These are phyloP conservation scores for Phialophora macrospora DNA, from an alignment of 2,329 filamentous ascomycete species.

Conservation along the genomic window DNA sequence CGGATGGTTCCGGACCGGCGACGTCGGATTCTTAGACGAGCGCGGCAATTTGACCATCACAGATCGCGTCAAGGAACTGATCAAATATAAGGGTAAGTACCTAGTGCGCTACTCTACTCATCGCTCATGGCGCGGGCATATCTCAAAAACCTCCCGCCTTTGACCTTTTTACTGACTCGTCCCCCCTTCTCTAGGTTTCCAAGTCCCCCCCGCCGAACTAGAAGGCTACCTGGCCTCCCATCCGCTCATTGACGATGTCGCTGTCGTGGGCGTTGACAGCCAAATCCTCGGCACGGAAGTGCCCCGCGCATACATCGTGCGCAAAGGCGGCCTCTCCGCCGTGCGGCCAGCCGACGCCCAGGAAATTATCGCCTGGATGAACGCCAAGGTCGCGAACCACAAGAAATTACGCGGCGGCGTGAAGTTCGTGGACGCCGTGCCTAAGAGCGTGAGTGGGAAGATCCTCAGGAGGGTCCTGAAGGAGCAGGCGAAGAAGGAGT, in stretches of 20 bases:
- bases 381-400: conserved; percentile 42
- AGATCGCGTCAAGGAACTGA: conserved; percentile 72
- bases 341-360: conserved; percentile 61
- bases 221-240: conserved; percentile 53
- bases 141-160: neutral
- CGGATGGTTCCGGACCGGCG: conserved; percentile 89
- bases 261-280: conserved; percentile 51
- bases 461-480: conserved; percentile 46
- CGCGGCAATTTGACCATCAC: conserved; percentile 86
- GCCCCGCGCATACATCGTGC: conserved; percentile 51
- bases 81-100: conserved; percentile 52
- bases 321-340: conserved; percentile 40
- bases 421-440: conserved; percentile 46
- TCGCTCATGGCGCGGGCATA: no score
- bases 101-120: neutral
- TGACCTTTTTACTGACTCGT: neutral
- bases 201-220: conserved; percentile 57
- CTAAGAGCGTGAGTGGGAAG: conserved; percentile 49
- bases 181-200: conserved; percentile 42
- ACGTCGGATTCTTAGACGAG: conserved; percentile 76
- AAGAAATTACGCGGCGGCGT: conserved; percentile 47
- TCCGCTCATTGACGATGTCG: conserved; percentile 50
- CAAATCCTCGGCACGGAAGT: conserved; percentile 47
- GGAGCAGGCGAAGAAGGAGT: conserved; percentile 42
- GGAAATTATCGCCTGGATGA: conserved; percentile 43